Conservation (phyloP, 2,329 filamentous ascomycete genomes). For the Cercospora janseana region DNA sequence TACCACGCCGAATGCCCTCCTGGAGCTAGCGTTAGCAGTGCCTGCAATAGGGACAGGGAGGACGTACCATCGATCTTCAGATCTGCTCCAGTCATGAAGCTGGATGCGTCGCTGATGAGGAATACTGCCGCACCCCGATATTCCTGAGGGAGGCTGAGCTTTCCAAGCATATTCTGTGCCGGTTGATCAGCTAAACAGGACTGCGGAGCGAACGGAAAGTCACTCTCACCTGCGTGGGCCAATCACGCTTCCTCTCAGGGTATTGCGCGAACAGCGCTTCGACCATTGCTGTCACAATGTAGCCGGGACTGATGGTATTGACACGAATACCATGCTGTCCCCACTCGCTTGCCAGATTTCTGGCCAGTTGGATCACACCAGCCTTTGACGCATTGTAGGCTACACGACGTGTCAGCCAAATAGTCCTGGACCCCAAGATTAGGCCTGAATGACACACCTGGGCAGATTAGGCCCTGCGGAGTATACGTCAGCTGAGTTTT, state of each 20-base stretch:
- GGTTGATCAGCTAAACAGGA: background rate
- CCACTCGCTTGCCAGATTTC: constrained; percentile 73
- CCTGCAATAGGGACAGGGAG: background rate
- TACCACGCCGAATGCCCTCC: constrained; percentile 2
- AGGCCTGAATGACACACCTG: background rate
- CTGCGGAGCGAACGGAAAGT: background rate
- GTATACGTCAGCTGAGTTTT: constrained; percentile 13
- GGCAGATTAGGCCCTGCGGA: constrained; percentile 60
- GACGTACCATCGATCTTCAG: constrained; percentile 51
- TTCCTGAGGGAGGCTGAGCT: constrained; percentile 39
- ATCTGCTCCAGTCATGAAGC: constrained; percentile 57
- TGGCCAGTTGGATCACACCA: constrained; percentile 67
- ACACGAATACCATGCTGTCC: constrained; percentile 68
- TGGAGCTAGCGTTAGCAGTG: background rate
- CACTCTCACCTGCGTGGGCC: constrained; percentile 62
- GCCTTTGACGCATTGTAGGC: constrained; percentile 77
- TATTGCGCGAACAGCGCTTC: constrained; percentile 72
- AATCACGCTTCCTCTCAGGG: constrained; percentile 64
- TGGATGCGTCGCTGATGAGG: constrained; percentile 45
- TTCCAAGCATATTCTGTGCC: constrained; percentile 67
- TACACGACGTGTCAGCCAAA: constrained; percentile 32
- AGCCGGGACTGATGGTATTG: constrained; percentile 77
- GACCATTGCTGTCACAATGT: constrained; percentile 82
- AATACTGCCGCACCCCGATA: constrained; percentile 43
- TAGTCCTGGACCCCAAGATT: background rate